Conservation (phyloP, 2,329 filamentous ascomycete genomes). For the Penicillium corylophilum region DNA sequence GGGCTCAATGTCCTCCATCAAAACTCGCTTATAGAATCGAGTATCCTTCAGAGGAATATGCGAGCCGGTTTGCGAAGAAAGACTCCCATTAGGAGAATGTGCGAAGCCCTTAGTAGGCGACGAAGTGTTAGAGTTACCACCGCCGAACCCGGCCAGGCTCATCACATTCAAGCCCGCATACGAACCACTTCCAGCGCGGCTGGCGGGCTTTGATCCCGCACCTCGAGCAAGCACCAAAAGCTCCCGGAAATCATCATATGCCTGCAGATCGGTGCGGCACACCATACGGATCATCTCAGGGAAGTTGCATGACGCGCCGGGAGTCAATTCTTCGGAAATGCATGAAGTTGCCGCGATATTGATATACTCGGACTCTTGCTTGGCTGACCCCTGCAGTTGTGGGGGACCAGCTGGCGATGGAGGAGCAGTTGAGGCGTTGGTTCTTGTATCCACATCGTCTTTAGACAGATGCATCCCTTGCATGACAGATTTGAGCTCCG, state of each 20-base stretch:
- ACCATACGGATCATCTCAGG: constrained; percentile 80
- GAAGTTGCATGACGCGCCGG: constrained; percentile 69
- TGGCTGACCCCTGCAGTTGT: constrained; percentile 55
- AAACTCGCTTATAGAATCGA: constrained; percentile 86
- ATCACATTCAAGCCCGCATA: constrained; percentile 64
- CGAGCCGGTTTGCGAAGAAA: constrained; percentile 44
- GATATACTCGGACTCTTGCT: constrained; percentile 60
- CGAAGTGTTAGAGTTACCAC: constrained; percentile 58
- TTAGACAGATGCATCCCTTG: constrained; percentile 73
- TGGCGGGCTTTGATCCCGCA: constrained; percentile 56
- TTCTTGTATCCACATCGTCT: constrained; percentile 68
- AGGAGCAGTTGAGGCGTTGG: constrained; percentile 67
- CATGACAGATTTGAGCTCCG: constrained; percentile 88
- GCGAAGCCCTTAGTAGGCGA: constrained; percentile 58
- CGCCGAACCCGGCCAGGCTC: constrained; percentile 49
- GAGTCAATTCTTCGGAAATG: constrained; percentile 53
- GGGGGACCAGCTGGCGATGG: constrained; percentile 71
- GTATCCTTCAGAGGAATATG: constrained; percentile 73
- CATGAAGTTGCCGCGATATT: constrained; percentile 52
- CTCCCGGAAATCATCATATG: constrained; percentile 81
- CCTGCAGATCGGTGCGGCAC: constrained; percentile 74
- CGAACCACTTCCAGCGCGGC: constrained; percentile 70
- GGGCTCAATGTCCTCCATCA: constrained; percentile 91
- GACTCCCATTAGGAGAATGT: constrained; percentile 50
- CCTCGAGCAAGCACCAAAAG: constrained; percentile 67